Evolutionary conservation across 352 stramenopile genomes (phyloP).

Genomic region (Phytophthora fragariaefolia): DNA sequence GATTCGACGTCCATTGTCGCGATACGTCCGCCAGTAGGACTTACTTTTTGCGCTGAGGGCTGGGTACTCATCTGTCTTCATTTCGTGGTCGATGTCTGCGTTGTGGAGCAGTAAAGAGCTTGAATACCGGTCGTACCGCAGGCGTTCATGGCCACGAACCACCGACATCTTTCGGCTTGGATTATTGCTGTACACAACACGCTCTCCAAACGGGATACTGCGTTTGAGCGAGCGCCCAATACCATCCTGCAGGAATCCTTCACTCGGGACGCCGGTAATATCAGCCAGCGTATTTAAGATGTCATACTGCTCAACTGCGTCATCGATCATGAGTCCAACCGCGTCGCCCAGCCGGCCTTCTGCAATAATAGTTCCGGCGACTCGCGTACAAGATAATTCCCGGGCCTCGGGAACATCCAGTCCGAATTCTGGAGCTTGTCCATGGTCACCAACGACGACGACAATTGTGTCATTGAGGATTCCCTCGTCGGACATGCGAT

Average conservation of each 20-base stretch:
- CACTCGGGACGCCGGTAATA: slow-evolving; percentile 43
- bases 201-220: slow-evolving; percentile 36
- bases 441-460: slow-evolving; percentile 61
- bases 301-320: slow-evolving; percentile 47
- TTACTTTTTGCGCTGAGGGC: slow-evolving; percentile 24
- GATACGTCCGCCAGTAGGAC: slow-evolving; percentile 17
- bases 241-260: slow-evolving; percentile 46
- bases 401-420: slow-evolving; percentile 36
- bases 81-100: slow-evolving; percentile 47
- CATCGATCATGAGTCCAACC: slow-evolving; percentile 36
- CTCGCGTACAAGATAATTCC: slow-evolving; percentile 38
- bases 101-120: slow-evolving; percentile 49
- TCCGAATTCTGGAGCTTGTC: slow-evolving; percentile 48
- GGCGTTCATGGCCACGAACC: slow-evolving; percentile 42
- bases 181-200: slow-evolving; percentile 65
- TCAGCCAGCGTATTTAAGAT: slow-evolving; percentile 51
- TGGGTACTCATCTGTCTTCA: slow-evolving; percentile 43
- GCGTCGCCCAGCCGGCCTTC: slow-evolving; percentile 40
- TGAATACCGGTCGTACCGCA: slow-evolving; percentile 52
- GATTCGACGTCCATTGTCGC: slow-evolving; percentile 40
- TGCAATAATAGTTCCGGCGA: slow-evolving; percentile 43
- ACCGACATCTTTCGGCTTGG: slow-evolving; percentile 49
- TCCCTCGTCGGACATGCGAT: slow-evolving; percentile 47
- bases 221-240: slow-evolving; percentile 54
- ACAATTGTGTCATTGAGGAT: slow-evolving; percentile 65